These are phyloP conservation scores for Deakozyma indianensis DNA, from an alignment of 805 yeast genomes.

Conservation along the genomic window DNA sequence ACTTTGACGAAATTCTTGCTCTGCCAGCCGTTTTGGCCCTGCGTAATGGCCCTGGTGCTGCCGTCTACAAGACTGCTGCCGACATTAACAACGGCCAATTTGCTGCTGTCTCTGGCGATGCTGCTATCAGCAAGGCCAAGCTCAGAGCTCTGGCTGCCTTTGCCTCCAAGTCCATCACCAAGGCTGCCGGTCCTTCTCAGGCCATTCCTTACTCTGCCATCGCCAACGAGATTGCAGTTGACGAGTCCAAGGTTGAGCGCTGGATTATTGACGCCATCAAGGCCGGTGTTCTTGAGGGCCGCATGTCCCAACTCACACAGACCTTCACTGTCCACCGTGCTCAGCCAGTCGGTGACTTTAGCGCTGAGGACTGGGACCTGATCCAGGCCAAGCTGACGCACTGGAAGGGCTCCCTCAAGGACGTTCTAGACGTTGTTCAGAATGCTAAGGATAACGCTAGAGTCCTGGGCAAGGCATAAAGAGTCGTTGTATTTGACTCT, in stretches of 20 bases:
- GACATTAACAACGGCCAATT: slow-evolving; percentile 20
- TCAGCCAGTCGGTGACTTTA: slow-evolving; percentile 22
- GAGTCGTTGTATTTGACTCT: background rate
- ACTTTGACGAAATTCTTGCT: slow-evolving; percentile 18
- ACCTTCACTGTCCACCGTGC: slow-evolving; percentile 24
- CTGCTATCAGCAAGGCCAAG: slow-evolving; percentile 14
- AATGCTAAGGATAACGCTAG: slow-evolving; percentile 16
- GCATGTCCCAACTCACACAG: slow-evolving; percentile 26
- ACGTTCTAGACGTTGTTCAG: slow-evolving; percentile 17
- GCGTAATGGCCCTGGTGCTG: slow-evolving; percentile 9
- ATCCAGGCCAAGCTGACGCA: slow-evolving; percentile 19
- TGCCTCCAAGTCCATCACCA: slow-evolving; percentile 9
- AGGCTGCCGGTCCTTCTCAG: slow-evolving; percentile 1
- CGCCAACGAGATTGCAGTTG: slow-evolving; percentile 18
- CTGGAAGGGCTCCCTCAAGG: slow-evolving; percentile 23
- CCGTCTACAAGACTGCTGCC: slow-evolving; percentile 14
- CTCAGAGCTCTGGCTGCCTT: slow-evolving; percentile 17
- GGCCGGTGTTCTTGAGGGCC: slow-evolving; percentile 28
- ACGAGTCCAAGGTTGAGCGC: slow-evolving; percentile 22
- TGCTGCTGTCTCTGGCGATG: slow-evolving; percentile 7
- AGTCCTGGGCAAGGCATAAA: slow-evolving; percentile 6
- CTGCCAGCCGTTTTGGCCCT: slow-evolving; percentile 18
- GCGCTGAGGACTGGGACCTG: slow-evolving; percentile 23
- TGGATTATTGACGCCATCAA: slow-evolving; percentile 28
- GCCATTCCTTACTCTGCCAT: slow-evolving; percentile 21